These are phyloP conservation scores for Anastatica hierochuntica DNA, from an alignment of 345 rosid genomes.

Conservation along the genomic window DNA sequence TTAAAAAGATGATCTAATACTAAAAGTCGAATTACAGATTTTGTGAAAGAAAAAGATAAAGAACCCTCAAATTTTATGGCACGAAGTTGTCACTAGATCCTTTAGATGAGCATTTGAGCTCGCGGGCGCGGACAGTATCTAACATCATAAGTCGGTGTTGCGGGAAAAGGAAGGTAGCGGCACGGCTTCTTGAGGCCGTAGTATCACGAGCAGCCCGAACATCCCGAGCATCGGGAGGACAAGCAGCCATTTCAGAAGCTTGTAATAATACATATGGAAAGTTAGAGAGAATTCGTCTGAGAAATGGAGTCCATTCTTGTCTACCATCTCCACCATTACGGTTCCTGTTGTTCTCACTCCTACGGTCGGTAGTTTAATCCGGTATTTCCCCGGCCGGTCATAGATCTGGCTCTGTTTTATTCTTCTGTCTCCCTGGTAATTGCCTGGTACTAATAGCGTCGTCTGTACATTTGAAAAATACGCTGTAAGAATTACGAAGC, in stretches of 20 bases:
- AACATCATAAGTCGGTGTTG: slow-evolving; percentile 56
- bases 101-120: slow-evolving; percentile 8
- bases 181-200: slow-evolving; percentile 81
- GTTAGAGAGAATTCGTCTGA: slow-evolving; percentile 94
- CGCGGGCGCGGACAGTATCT: not conserved
- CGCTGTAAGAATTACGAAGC: not conserved
- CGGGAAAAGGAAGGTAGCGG: slow-evolving; percentile 94
- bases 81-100: not conserved
- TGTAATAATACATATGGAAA: slow-evolving; percentile 95
- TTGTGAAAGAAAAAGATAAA: too few relatives aligned
- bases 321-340: slow-evolving; percentile 90
- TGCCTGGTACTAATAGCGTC: slow-evolving; percentile 84
- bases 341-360: slow-evolving; percentile 91
- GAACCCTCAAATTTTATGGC: not conserved
- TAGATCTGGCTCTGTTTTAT: slow-evolving; percentile 61
- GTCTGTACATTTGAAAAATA: slow-evolving; percentile 41
- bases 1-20: too few relatives aligned
- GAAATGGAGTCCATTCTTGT: slow-evolving; percentile 85
- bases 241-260: slow-evolving; percentile 92
- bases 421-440: slow-evolving; percentile 83
- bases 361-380: slow-evolving; percentile 77
- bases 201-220: slow-evolving; percentile 79
- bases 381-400: slow-evolving; percentile 63
- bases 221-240: slow-evolving; percentile 96
- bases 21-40: too few relatives aligned